phyloP scores from a whole-genome alignment of 805 yeast species.

The Lipomyces kockii region DNA sequence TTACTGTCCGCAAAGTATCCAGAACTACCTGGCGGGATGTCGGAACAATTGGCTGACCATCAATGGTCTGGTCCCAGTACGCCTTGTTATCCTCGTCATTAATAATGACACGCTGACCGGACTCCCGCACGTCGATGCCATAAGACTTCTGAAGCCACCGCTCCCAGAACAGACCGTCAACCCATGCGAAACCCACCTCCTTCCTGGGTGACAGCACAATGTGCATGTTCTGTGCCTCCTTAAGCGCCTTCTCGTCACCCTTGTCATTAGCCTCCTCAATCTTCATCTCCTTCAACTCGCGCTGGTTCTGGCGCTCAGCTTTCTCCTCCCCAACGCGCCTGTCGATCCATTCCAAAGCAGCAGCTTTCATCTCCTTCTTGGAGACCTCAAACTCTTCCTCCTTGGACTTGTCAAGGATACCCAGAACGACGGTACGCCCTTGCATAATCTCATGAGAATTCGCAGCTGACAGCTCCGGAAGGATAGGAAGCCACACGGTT shows the following conservation, averaged over 20 bases:
- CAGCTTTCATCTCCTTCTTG: conserved; percentile 41
- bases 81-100: conserved; percentile 40
- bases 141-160: conserved; percentile 44
- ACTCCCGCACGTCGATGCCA: conserved; percentile 38
- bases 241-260: conserved; percentile 43
- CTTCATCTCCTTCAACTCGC: conserved; percentile 43
- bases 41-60: conserved; percentile 38
- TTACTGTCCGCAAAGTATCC: conserved; percentile 28
- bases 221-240: conserved; percentile 41
- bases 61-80: conserved; percentile 43
- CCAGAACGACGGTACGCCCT: conserved; percentile 43
- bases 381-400: conserved; percentile 37
- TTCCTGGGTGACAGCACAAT: conserved; percentile 39
- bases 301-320: conserved; percentile 40
- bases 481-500: conserved; percentile 45
- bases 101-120: conserved; percentile 41
- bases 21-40: conserved; percentile 15
- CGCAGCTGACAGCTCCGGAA: conserved; percentile 47
- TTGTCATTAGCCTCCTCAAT: conserved; percentile 45
- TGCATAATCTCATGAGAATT: conserved; percentile 43
- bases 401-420: conserved; percentile 43
- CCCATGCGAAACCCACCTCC: conserved; percentile 46
- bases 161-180: conserved; percentile 46
- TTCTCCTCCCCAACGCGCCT: conserved; percentile 36
- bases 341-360: conserved; percentile 42